Conservation (phyloP, 2,329 filamentous ascomycete species). For the Talaromyces verruculosus region DNA sequence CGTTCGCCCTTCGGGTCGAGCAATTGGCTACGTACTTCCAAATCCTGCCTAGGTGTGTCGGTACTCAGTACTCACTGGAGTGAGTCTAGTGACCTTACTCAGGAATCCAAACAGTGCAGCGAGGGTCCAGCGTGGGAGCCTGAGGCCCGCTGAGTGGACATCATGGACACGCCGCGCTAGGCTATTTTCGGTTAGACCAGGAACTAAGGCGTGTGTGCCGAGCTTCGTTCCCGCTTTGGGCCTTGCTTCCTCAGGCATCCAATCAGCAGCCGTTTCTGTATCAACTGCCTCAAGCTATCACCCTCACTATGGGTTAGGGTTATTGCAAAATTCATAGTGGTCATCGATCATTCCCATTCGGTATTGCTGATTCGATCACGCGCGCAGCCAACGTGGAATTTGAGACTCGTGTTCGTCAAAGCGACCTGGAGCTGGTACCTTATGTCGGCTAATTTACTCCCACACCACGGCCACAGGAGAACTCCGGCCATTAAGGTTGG, state of each 20-base stretch:
- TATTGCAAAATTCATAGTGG: background rate
- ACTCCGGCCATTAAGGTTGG: background rate
- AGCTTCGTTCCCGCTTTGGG: background rate
- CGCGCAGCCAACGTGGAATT: background rate
- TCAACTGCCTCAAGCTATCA: background rate
- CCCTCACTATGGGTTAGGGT: no score
- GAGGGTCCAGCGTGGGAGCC: background rate
- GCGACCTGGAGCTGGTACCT: background rate
- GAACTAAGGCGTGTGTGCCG: background rate
- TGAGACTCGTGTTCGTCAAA: background rate
- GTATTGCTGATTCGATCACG: background rate
- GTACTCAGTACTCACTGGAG: background rate
- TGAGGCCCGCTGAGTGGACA: background rate
- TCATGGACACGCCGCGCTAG: background rate
- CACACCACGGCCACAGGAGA: background rate
- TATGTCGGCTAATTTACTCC: background rate
- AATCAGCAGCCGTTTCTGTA: background rate
- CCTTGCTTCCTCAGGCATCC: background rate
- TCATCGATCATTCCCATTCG: background rate
- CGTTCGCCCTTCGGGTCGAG: background rate
- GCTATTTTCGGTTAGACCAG: background rate
- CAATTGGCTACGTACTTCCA: background rate
- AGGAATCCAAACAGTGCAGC: background rate
- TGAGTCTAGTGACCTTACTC: background rate
- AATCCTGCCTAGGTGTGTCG: background rate